Percentiles rank a stretch among this genome's conserved stretches.
phyloP scores from a whole-genome alignment of 1,139 yeast genomes.

The Suhomyces anneliseae region DNA sequence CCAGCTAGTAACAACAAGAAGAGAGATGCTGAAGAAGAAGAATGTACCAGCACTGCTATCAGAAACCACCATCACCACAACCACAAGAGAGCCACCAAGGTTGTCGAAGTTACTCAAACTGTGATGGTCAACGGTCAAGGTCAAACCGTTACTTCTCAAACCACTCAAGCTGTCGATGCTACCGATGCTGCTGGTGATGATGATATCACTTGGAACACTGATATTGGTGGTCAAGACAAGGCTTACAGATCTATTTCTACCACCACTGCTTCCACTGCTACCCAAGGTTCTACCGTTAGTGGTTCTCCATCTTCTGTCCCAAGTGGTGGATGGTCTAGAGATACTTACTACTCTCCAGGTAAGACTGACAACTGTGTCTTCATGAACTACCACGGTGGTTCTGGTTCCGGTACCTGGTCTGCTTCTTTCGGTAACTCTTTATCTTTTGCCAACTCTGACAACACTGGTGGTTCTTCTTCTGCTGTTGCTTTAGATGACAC shows the following conservation, averaged over 20 bases:
- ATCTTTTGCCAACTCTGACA: conserved; percentile 35
- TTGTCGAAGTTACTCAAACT: conserved; percentile 73
- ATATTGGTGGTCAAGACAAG: conserved; percentile 10
- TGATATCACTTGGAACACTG: conserved; percentile 14
- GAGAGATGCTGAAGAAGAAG: conserved; percentile 36
- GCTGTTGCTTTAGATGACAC: conserved; percentile 54
- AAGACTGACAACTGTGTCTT: conserved; percentile 24
- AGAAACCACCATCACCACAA: conserved; percentile 52
- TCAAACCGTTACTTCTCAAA: conserved; percentile 37
- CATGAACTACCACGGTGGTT: conserved; percentile 29
- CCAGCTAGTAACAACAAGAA: conserved; percentile 37
- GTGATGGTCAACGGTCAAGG: conserved; percentile 64
- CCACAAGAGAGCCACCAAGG: conserved; percentile 61
- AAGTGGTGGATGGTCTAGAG: conserved; percentile 25
- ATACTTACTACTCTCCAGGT: conserved; percentile 28
- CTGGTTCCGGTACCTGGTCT: conserved; percentile 30
- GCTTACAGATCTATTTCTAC: conserved; percentile 16
- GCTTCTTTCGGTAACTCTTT: conserved; percentile 27
- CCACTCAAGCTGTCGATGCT: conserved; percentile 28
- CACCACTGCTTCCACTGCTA: conserved; percentile 14
- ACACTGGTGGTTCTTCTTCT: conserved; percentile 38
- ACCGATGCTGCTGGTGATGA: conserved; percentile 8
- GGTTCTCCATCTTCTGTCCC: conserved; percentile 13
- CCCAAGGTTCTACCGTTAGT: conserved; percentile 8
- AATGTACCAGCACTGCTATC: conserved; percentile 37